Evolutionary conservation across 2,329 filamentous ascomycete genomes (phyloP).

Genomic region (Rachicladosporium sp.): DNA sequence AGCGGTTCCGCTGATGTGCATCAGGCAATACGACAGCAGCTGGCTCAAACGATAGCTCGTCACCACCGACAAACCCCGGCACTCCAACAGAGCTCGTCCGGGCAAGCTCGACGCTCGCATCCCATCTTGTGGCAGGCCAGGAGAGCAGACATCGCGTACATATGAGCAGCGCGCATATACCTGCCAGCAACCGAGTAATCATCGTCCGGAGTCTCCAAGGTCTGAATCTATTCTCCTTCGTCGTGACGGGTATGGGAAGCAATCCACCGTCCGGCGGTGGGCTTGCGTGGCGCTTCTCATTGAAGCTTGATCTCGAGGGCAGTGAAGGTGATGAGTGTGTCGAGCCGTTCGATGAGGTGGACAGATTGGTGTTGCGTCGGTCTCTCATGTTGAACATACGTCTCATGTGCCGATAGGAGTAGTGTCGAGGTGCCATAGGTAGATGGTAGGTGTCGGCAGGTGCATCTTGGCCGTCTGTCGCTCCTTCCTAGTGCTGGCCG

Average conservation of each 20-base stretch:
- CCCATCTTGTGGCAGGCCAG: conserved; percentile 1
- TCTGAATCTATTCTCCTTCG: conserved; percentile 4
- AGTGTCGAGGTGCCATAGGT: too few species aligned
- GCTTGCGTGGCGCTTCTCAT: conserved; percentile 34
- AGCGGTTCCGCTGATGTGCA: conserved; percentile 50
- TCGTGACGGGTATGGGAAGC: conserved; percentile 3
- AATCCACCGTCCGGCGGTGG: conserved; percentile 2
- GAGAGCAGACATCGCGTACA: not conserved
- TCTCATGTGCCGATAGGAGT: too few species aligned
- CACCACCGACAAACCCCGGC: not conserved
- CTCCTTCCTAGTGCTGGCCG: too few species aligned
- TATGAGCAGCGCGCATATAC: conserved; percentile 5
- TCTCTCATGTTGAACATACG: conserved; percentile 27
- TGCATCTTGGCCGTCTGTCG: too few species aligned
- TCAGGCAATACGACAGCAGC: conserved; percentile 61
- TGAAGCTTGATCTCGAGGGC: conserved; percentile 49
- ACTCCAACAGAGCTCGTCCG: too few species aligned
- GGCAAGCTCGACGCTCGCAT: conserved; percentile 1
- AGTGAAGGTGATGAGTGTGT: conserved; percentile 52
- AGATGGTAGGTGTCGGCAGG: too few species aligned
- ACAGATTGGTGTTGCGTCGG: conserved; percentile 35
- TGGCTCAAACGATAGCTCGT: conserved; percentile 56
- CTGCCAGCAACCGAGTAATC: conserved; percentile 7
- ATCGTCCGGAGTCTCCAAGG: conserved; percentile 6
- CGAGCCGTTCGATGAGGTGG: conserved; percentile 56